A percentile compares a stretch with the other conserved stretches of the same genome.
Conservation (phyloP, 2,329 filamentous ascomycete species). For the Aureobasidium sp. region DNA sequence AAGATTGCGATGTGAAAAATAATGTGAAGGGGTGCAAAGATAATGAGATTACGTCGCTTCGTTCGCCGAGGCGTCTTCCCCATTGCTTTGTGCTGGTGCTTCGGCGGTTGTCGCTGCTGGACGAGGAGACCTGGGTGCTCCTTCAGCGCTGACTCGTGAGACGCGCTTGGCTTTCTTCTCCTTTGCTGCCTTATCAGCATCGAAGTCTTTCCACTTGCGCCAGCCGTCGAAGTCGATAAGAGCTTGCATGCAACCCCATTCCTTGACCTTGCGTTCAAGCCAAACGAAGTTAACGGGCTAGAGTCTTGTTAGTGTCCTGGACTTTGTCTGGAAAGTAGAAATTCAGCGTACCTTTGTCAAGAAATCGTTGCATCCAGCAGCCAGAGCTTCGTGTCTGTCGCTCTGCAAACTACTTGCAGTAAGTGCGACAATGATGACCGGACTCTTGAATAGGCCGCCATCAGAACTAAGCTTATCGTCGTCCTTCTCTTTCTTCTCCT, state of each 20-base stretch:
- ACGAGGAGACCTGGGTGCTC: not conserved
- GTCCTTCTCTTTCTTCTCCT: slow-evolving; percentile 43
- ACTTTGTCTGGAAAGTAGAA: not conserved
- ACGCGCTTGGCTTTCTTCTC: slow-evolving; percentile 13
- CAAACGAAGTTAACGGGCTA: slow-evolving; percentile 92
- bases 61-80: not conserved
- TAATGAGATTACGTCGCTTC: not conserved
- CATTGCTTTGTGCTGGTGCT: not conserved
- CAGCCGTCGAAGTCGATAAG: slow-evolving; percentile 98
- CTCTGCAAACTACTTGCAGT: slow-evolving; percentile 92
- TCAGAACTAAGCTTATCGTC: slow-evolving; percentile 63
- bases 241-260: slow-evolving; percentile 99
- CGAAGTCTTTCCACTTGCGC: slow-evolving; percentile 73
- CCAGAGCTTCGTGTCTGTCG: slow-evolving; percentile 88
- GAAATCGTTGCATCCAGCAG: slow-evolving; percentile 96
- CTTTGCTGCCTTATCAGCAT: slow-evolving; percentile 9
- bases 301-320: not conserved
- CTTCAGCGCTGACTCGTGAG: slow-evolving; percentile 10
- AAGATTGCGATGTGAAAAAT: not conserved
- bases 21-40: not conserved
- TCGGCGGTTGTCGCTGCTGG: not conserved
- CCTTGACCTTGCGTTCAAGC: slow-evolving; percentile 95
- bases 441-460: slow-evolving; percentile 74
- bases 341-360: slow-evolving; percentile 62
- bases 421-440: slow-evolving; percentile 94